A percentile compares a stretch with the other conserved stretches of the same genome.
Evolutionary conservation across 495 filamentous ascomycete species (phyloP).

Genomic region (Letharia columbiana): DNA sequence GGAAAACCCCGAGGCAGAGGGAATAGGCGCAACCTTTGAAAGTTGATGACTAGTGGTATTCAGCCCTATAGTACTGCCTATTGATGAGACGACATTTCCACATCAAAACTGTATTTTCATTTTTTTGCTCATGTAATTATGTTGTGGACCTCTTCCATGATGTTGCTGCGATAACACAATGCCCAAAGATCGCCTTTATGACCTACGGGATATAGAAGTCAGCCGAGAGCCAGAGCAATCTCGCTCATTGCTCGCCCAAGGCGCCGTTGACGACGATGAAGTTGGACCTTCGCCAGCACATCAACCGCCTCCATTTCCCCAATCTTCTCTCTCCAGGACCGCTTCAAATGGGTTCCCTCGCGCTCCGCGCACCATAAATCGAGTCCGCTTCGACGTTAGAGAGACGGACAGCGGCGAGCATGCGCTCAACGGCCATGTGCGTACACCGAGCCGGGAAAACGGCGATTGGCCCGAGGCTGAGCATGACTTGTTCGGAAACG

Average conservation of each 20-base stretch:
- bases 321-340: conserved; percentile 41
- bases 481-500: conserved; percentile 35
- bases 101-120: neutral
- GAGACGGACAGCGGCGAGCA: conserved; percentile 34
- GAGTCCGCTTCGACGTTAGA: conserved; percentile 82
- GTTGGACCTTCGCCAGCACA: neutral
- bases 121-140: neutral
- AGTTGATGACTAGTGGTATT: neutral
- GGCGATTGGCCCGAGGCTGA: conserved; percentile 48
- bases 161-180: conserved; percentile 8
- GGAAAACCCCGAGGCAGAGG: neutral
- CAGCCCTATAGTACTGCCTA: neutral
- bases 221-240: conserved; percentile 9
- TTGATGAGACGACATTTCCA: neutral
- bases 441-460: conserved; percentile 32
- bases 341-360: conserved; percentile 40
- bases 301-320: conserved; percentile 25
- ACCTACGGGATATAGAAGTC: neutral
- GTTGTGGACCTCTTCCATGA: neutral
- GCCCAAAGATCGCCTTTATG: conserved; percentile 14
- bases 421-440: conserved; percentile 29
- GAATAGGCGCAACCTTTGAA: neutral
- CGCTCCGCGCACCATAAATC: conserved; percentile 69
- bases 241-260: conserved; percentile 6
- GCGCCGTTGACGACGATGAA: neutral